Conservation (phyloP, 2,329 filamentous ascomycete species). For the Venturia pyrina region DNA sequence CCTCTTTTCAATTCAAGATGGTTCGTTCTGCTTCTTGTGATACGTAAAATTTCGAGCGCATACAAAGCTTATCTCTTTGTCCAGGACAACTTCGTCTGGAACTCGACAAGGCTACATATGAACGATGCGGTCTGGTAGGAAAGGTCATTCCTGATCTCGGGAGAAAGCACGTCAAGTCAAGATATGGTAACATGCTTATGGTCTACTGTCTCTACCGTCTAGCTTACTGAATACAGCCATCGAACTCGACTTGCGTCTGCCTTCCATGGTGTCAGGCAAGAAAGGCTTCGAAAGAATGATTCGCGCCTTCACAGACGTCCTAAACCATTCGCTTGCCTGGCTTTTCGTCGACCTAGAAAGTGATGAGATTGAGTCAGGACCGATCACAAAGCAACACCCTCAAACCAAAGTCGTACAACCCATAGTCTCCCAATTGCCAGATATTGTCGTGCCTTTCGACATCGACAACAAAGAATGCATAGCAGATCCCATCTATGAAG, state of each 20-base stretch:
- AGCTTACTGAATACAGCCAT: slow-evolving; percentile 46
- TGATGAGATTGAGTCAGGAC: slow-evolving; percentile 23
- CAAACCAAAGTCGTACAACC: slow-evolving; percentile 17
- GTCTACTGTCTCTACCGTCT: no score
- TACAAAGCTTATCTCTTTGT: background rate
- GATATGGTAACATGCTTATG: slow-evolving; percentile 53
- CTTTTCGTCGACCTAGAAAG: slow-evolving; percentile 56
- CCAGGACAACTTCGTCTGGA: slow-evolving; percentile 63
- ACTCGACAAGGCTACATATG: slow-evolving; percentile 71
- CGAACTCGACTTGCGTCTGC: slow-evolving; percentile 61
- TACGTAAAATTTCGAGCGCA: background rate
- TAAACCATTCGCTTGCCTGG: slow-evolving; percentile 62
- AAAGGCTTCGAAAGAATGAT: slow-evolving; percentile 70
- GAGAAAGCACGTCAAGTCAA: slow-evolving; percentile 54
- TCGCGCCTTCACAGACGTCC: slow-evolving; percentile 69
- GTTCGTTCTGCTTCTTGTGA: slow-evolving; percentile 30
- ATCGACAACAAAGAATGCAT: slow-evolving; percentile 14
- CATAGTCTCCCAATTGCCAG: slow-evolving; percentile 17
- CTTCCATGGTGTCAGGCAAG: slow-evolving; percentile 73
- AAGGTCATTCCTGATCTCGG: slow-evolving; percentile 50
- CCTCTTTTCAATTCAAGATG: slow-evolving; percentile 60
- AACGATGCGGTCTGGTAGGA: slow-evolving; percentile 71
- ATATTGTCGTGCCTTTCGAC: slow-evolving; percentile 21
- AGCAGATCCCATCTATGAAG: slow-evolving; percentile 35
- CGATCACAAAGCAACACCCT: slow-evolving; percentile 16